phyloP scores from a whole-genome alignment of 768 basidiomycete genomes.

The Mycena olivaceomarginata region DNA sequence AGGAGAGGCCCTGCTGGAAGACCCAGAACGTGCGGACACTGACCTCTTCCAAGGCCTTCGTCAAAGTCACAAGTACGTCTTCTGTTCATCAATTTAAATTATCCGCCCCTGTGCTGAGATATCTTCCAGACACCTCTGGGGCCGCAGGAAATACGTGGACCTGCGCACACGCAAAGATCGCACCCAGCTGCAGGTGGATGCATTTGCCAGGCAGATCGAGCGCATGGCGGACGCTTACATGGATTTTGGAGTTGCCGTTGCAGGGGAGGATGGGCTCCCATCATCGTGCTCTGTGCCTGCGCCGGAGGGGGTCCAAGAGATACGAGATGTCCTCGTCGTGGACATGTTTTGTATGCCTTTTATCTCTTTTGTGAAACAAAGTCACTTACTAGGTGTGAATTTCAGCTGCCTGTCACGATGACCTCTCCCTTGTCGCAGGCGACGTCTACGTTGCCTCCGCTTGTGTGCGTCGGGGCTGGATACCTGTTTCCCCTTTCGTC shows the following conservation, averaged over 20 bases:
- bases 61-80: neutral
- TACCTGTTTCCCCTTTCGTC: neutral
- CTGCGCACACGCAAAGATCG: neutral
- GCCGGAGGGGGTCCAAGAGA: neutral
- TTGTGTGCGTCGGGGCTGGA: neutral
- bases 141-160: neutral
- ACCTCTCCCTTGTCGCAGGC: neutral
- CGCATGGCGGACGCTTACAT: neutral
- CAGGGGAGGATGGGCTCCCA: neutral
- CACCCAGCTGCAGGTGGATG: neutral
- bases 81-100: no score
- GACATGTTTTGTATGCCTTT: neutral
- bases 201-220: neutral
- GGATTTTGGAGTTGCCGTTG: neutral
- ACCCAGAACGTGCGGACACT: neutral
- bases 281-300: neutral
- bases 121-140: no score
- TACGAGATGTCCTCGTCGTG: neutral
- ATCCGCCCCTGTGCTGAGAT: no score
- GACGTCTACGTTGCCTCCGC: neutral
- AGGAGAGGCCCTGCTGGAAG: neutral
- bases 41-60: neutral
- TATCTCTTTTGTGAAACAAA: neutral
- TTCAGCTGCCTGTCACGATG: neutral
- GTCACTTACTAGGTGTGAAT: neutral